Conservation (phyloP, 768 basidiomycete species). For the Pleurotus salmoneostramineus region DNA sequence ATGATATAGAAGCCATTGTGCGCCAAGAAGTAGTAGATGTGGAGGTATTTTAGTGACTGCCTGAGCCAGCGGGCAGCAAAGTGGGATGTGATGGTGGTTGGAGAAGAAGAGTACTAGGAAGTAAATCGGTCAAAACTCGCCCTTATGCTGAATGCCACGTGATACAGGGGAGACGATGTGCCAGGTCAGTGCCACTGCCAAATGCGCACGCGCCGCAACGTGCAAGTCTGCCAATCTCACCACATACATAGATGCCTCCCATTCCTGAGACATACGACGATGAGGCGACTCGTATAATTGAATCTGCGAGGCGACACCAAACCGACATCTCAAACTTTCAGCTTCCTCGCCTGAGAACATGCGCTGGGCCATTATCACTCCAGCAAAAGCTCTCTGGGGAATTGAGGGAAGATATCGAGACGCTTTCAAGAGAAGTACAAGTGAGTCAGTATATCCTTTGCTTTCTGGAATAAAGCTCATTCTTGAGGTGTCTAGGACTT, state of each 20-base stretch:
- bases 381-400: slow-evolving; percentile 78
- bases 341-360: slow-evolving; percentile 68
- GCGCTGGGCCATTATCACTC: slow-evolving; percentile 60
- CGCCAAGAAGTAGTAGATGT: background rate
- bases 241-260: slow-evolving; percentile 50
- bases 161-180: background rate
- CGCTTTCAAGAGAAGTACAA: slow-evolving; percentile 64
- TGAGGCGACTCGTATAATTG: slow-evolving; percentile 47
- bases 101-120: background rate
- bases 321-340: slow-evolving; percentile 67
- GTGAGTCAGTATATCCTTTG: slow-evolving; percentile 27
- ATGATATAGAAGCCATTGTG: slow-evolving; percentile 33
- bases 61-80: slow-evolving; percentile 4
- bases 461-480: slow-evolving; percentile 4
- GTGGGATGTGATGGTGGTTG: background rate
- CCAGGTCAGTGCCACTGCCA: too few species aligned
- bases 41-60: background rate
- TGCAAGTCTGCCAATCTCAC: background rate
- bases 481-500: slow-evolving; percentile 42
- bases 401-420: slow-evolving; percentile 70
- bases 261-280: slow-evolving; percentile 50
- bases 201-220: background rate
- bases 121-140: background rate
- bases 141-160: background rate
- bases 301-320: slow-evolving; percentile 48